Base-by-base conservation (phyloP, 2,329 filamentous ascomycete genomes). In the Phaeophleospora eucalypticola region DNA sequence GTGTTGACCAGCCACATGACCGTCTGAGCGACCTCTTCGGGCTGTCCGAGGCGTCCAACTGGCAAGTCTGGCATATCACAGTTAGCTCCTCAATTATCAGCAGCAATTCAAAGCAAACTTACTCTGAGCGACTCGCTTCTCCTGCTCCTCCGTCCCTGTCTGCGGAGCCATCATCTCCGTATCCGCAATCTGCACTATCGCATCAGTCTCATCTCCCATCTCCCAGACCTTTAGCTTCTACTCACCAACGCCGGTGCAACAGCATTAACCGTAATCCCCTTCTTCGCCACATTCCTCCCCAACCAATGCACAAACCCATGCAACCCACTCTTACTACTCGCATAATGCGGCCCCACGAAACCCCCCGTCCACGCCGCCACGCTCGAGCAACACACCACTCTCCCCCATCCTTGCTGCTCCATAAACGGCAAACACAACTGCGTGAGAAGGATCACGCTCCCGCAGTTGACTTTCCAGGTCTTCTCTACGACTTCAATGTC, bases 251-350 rank as follows among this genome's bases (percentile, higher is more conserved):
- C 73, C 7, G 73, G 73, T 15, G 73, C 72, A 12, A 76, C 67
- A 29, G 70, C 72, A 54, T 76, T 76, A 1, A 74, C 70, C 15
- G 70, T 73, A 35, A 77, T 64, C 10, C 71, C 72, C 40, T 67
- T 69, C 51, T 62, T 68, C 4, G 67, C 69, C 52, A 75, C 70
- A 41, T 63, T 62, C 3, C 53, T 56, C 1, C 71, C 68, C 17
- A 76, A 54, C 54, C 72, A 76, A 56, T 73, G 71, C 49, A 75
- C 63, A 57, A 76, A 65, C 17, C 70, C 70, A 52, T 71, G 71
- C 36, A 75, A 51, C 1, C 72, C 73, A 37, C 67, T 69, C 57
- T 76, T 75, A 1, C 43, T 45, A 50, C 56, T 53, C 47, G 66
- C 65, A 53, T 71, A 71, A 55, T 71, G 68, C 46, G 68, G 67